Percentiles rank a stretch among this genome's conserved stretches.
Conservation (phyloP, 2,329 filamentous ascomycete genomes). For the Metarhizium anisopliae region DNA sequence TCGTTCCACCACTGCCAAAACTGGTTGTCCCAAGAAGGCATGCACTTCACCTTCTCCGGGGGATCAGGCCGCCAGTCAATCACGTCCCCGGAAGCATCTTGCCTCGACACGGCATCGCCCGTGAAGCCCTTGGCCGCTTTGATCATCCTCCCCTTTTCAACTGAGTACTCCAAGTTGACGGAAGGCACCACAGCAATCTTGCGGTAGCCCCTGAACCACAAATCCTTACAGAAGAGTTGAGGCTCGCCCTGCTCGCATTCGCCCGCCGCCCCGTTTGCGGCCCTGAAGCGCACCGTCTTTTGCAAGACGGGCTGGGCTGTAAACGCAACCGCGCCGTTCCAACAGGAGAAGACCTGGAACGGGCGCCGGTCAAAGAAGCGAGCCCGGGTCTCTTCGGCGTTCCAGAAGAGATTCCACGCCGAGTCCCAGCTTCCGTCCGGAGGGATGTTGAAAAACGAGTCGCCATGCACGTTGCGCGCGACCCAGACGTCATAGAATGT, state of each 20-base stretch:
- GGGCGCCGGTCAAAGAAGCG: constrained; percentile 30
- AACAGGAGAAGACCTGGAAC: constrained; percentile 53
- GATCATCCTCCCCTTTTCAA: constrained; percentile 32
- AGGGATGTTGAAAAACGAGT: constrained; percentile 46
- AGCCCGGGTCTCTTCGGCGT: constrained; percentile 26
- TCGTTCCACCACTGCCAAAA: constrained; percentile 30
- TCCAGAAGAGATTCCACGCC: constrained; percentile 44
- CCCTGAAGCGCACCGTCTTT: constrained; percentile 33
- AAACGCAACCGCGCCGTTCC: constrained; percentile 47
- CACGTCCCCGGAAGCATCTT: constrained; percentile 17
- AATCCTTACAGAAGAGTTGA: constrained; percentile 46
- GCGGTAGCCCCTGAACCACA: constrained; percentile 40
- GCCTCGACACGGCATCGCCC: constrained; percentile 21
- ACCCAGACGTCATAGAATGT: constrained; percentile 52
- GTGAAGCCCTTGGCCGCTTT: constrained; percentile 43
- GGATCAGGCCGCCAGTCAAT: constrained; percentile 36
- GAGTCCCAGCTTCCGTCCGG: constrained; percentile 38
- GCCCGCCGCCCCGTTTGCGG: constrained; percentile 12
- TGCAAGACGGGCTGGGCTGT: constrained; percentile 36
- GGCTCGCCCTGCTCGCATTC: constrained; percentile 49
- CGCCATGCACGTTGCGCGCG: constrained; percentile 40
- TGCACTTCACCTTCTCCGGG: constrained; percentile 39
- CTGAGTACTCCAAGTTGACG: constrained; percentile 46
- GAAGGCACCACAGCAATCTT: constrained; percentile 47
- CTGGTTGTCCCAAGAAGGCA: constrained; percentile 31